A percentile compares a stretch with the other conserved stretches of the same genome.
Evolutionary conservation across 768 basidiomycete genomes (phyloP).

Genomic region (Serendipita vermifera): DNA sequence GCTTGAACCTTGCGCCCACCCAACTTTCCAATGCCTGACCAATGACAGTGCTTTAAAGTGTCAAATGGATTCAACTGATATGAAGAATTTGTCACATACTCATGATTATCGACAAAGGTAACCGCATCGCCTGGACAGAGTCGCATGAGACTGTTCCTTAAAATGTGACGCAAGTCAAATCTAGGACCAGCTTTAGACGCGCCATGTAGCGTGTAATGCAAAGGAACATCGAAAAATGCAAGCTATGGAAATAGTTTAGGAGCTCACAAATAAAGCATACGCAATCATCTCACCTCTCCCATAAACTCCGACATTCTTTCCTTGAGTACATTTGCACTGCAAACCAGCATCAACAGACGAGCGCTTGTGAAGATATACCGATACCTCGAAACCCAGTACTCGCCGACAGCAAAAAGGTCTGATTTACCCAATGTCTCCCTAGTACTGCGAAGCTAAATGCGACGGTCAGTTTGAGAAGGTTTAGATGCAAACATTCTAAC

Average conservation of each 20-base stretch:
- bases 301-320: slow-evolving; percentile 38
- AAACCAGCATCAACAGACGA: background rate
- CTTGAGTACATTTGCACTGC: background rate
- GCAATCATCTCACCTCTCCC: slow-evolving; percentile 40
- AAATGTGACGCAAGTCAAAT: slow-evolving; percentile 66
- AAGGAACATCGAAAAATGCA: slow-evolving; percentile 81
- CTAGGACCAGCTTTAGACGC: slow-evolving; percentile 54
- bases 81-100: slow-evolving; percentile 36
- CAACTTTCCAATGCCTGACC: slow-evolving; percentile 75
- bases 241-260: slow-evolving; percentile 33
- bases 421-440: slow-evolving; percentile 16
- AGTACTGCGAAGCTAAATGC: slow-evolving; percentile 24
- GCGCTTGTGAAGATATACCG: slow-evolving; percentile 16
- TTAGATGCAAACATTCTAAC: slow-evolving; percentile 43
- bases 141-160: slow-evolving; percentile 56
- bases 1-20: slow-evolving; percentile 61
- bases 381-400: slow-evolving; percentile 71
- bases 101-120: slow-evolving; percentile 84
- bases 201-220: slow-evolving; percentile 70
- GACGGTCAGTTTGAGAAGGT: slow-evolving; percentile 31
- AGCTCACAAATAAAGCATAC: background rate
- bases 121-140: slow-evolving; percentile 67
- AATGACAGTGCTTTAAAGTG: slow-evolving; percentile 40
- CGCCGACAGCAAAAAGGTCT: slow-evolving; percentile 55
- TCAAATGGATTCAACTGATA: slow-evolving; percentile 1